A percentile compares a stretch with the other conserved stretches of the same genome.
phyloP scores from a whole-genome alignment of 2,329 filamentous ascomycete species.

The Chalaropsis thielavioides region DNA sequence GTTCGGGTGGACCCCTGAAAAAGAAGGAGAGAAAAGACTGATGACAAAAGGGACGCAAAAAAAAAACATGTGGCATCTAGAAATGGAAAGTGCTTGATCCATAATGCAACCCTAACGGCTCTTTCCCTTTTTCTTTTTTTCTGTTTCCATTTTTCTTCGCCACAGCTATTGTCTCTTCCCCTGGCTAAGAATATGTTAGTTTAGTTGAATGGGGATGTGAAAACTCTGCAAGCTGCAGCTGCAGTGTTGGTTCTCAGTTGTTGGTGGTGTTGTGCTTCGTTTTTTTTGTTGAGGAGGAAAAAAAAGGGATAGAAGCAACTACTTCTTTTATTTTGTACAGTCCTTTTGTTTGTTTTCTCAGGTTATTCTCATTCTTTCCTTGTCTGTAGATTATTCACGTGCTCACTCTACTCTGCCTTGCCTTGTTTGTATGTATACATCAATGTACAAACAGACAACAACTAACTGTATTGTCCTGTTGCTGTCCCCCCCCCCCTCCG shows the following conservation, averaged over 20 bases:
- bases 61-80: background rate
- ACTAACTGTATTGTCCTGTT: too few species aligned
- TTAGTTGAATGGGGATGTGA: background rate
- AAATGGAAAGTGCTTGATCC: background rate
- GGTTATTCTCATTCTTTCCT: background rate
- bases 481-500: too few species aligned
- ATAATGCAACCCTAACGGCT: background rate
- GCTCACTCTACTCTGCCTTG: too few species aligned
- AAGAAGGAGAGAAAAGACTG: background rate
- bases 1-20: background rate
- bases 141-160: background rate
- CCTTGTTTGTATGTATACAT: too few species aligned
- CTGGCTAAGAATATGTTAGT: background rate
- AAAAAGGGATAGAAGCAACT: background rate
- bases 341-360: background rate
- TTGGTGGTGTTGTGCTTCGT: too few species aligned
- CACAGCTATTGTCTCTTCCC: background rate
- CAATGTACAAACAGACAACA: too few species aligned
- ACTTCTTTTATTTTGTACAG: too few species aligned
- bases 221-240: background rate
- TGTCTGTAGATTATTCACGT: background rate
- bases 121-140: background rate
- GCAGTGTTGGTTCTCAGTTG: background rate
- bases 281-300: background rate
- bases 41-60: background rate